Base-by-base conservation (phyloP, 371 early-diverging fungal genomes). In the Enterospora canceri region DNA sequence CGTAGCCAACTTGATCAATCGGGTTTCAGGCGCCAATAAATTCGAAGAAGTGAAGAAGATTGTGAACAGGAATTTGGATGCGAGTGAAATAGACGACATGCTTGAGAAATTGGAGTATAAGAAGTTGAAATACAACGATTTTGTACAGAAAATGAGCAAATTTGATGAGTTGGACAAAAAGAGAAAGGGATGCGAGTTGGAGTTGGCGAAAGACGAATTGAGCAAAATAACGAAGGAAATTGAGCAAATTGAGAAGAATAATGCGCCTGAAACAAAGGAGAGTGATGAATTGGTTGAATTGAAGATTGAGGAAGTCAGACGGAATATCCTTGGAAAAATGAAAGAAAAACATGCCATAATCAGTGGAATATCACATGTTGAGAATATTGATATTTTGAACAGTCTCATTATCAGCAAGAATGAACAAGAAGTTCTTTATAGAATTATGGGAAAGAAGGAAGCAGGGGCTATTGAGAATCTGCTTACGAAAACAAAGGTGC, bases 21-120 rank as follows among this genome's bases (percentile, higher is more conserved):
- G 94, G 67, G 90, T 98, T 34, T 93, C 97, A 18, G 99, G 99
- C 58, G 95, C 94, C 2, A 82, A 86, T 21, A 89, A 93, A 1
- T 98, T 96, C 77, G 99, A 98, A 82, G 83, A 86, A 65, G 85
- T 91, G n/a, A 84, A 94, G 56, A 82, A 83, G 29, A 91, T 90
- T 74, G 87, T 89, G 82, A 74, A 86, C 59, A 89, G 88, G 75
- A 86, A 91, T 49, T 85, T 98, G 79, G 87, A 89, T 35, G 94
- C 94, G 63, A 89, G 63, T 62, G 35, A 32, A 81, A 95, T 95
- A 62, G 83, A 86, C 16, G 89, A 89, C 67, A 85, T 91, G 21
- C 71, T 95, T 35, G 80, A 83, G 0, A 87, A 86, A 65, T 90
- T 97, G 58, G 85, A 94, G 46, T 89, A 91, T 62, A 84, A 92